These are phyloP conservation scores for Trichoderma pleuroti DNA, from an alignment of 2,329 filamentous ascomycete species.

Conservation along the genomic window DNA sequence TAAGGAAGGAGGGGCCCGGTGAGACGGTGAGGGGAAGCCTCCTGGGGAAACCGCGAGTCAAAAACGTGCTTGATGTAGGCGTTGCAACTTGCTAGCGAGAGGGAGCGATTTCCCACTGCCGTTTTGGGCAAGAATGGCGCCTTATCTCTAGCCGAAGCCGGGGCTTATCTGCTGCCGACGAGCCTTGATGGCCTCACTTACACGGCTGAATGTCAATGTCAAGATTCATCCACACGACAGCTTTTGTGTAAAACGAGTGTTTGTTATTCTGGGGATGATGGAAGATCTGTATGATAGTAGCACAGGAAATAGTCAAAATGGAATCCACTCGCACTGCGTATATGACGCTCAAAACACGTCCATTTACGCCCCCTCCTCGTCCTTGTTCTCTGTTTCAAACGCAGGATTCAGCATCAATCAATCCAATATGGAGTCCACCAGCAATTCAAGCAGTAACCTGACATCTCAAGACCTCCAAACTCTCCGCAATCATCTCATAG, in stretches of 20 bases:
- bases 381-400: neutral
- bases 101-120: neutral
- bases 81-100: neutral
- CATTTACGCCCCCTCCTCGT: neutral
- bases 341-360: neutral
- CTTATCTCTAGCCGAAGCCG: neutral
- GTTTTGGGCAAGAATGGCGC: neutral
- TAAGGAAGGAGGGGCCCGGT: neutral
- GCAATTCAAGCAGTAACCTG: neutral
- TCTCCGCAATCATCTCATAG: neutral
- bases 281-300: neutral
- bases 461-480: neutral
- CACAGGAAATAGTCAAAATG: neutral
- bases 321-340: neutral
- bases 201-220: neutral
- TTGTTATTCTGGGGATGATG: neutral
- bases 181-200: neutral
- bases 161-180: slow-evolving; percentile 3
- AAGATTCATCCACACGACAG: neutral
- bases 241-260: neutral
- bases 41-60: neutral
- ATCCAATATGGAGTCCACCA: neutral
- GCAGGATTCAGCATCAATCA: too few relatives aligned
- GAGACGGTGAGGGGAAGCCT: neutral
- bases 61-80: neutral